Percentiles rank a stretch among this genome's conserved stretches.
These are phyloP conservation scores for Achaetomium macrosporum DNA, from an alignment of 2,329 filamentous ascomycete genomes.

Conservation along the genomic window DNA sequence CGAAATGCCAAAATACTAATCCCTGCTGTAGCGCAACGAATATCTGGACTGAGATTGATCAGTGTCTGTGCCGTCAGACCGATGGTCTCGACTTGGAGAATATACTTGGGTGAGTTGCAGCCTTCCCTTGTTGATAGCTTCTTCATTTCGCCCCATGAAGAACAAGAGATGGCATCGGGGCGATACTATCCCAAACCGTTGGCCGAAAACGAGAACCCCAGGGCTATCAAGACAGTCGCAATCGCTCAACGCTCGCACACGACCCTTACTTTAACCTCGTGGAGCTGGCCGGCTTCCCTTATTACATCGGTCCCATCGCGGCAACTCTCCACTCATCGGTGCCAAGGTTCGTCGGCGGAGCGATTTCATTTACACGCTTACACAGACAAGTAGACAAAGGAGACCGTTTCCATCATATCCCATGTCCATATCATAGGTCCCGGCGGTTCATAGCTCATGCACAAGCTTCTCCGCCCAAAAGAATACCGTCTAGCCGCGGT, in stretches of 20 bases:
- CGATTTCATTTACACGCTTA: slow-evolving; percentile 43
- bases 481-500: background rate
- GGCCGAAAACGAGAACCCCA: background rate
- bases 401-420: slow-evolving; percentile 28
- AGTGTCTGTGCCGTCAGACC: too few relatives aligned
- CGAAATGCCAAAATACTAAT: too few relatives aligned
- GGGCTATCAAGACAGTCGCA: slow-evolving; percentile 25
- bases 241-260: slow-evolving; percentile 59
- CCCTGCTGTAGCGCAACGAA: too few relatives aligned
- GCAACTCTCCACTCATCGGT: slow-evolving; percentile 58
- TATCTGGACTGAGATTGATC: too few relatives aligned
- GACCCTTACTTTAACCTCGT: slow-evolving; percentile 68
- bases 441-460: background rate
- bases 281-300: slow-evolving; percentile 37
- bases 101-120: too few relatives aligned
- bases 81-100: too few relatives aligned
- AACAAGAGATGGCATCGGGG: background rate
- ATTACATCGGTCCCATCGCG: slow-evolving; percentile 23
- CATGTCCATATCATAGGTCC: slow-evolving; percentile 11
- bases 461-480: background rate
- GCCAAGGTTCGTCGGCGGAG: slow-evolving; percentile 60
- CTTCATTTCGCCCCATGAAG: background rate
- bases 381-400: slow-evolving; percentile 44
- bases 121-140: background rate
- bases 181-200: background rate